A percentile compares a stretch with the other conserved stretches of the same genome.
phyloP scores from a whole-genome alignment of 1,284 basidiomycete species.

The Inonotus obliquus region DNA sequence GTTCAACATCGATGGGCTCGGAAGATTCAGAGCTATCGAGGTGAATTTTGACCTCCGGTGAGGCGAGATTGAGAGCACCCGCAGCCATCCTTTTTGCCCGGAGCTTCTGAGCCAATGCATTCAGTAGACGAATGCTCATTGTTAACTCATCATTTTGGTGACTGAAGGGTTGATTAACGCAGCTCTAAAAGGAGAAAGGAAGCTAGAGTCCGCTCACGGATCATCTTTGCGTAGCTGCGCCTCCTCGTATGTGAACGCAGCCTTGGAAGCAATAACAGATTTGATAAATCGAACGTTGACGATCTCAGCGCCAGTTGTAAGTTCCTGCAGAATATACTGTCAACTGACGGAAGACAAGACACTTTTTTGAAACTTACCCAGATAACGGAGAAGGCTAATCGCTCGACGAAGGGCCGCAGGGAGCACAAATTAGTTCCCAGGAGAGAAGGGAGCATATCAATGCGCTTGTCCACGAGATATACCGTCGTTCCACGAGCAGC shows the following conservation, averaged over 20 bases:
- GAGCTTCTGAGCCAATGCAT: slow-evolving; percentile 83
- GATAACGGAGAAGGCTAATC: slow-evolving; percentile 92
- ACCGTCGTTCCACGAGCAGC: slow-evolving; percentile 96
- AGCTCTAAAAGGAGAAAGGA: not conserved
- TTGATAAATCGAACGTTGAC: slow-evolving; percentile 91
- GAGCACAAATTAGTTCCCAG: slow-evolving; percentile 97
- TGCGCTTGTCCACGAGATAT: slow-evolving; percentile 97
- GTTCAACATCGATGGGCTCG: slow-evolving; percentile 96
- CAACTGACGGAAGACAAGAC: not conserved
- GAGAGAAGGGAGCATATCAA: slow-evolving; percentile 96
- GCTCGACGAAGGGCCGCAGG: slow-evolving; percentile 88
- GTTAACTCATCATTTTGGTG: slow-evolving; percentile 82
- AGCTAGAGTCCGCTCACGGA: slow-evolving; percentile 46
- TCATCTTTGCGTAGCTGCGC: slow-evolving; percentile 95
- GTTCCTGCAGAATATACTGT: slow-evolving; percentile 51
- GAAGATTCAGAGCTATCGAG: slow-evolving; percentile 89
- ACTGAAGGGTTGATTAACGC: slow-evolving; percentile 34
- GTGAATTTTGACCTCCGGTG: slow-evolving; percentile 96
- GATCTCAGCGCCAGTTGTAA: slow-evolving; percentile 83
- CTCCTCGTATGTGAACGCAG: slow-evolving; percentile 96
- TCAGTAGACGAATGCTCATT: slow-evolving; percentile 85
- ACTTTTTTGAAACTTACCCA: slow-evolving; percentile 63
- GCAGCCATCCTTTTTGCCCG: slow-evolving; percentile 87
- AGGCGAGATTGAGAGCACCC: slow-evolving; percentile 95
- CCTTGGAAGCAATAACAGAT: slow-evolving; percentile 95